Conservation (phyloP, 2,329 filamentous ascomycete species). For the Pyrenophora graminea region DNA sequence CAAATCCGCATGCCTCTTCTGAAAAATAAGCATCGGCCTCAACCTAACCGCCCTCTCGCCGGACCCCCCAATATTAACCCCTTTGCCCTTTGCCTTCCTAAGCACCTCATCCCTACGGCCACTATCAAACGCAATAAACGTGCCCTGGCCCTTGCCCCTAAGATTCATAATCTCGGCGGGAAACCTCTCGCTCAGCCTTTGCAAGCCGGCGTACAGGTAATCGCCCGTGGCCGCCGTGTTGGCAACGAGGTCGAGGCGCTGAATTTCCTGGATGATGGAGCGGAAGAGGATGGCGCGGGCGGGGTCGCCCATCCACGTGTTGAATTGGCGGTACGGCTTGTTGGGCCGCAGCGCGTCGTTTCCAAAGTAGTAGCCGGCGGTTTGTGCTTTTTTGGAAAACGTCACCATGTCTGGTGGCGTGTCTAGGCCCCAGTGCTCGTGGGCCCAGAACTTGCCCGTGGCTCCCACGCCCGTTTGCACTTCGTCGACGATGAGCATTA, state of each 20-base stretch:
- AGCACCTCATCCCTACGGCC: slow-evolving; percentile 80
- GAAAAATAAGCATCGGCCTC: slow-evolving; percentile 89
- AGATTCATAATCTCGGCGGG: slow-evolving; percentile 81
- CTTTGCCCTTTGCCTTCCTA: slow-evolving; percentile 74
- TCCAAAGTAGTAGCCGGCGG: slow-evolving; percentile 89
- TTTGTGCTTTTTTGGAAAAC: slow-evolving; percentile 94
- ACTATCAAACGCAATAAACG: slow-evolving; percentile 90
- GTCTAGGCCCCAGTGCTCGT: slow-evolving; percentile 87
- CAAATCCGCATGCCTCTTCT: slow-evolving; percentile 87
- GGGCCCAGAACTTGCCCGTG: slow-evolving; percentile 94
- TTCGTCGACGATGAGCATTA: slow-evolving; percentile 90
- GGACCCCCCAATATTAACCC: slow-evolving; percentile 85
- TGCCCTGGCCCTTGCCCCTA: slow-evolving; percentile 83
- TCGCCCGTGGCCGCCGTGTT: slow-evolving; percentile 77
- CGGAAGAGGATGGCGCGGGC: slow-evolving; percentile 83
- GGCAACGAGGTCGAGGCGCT: slow-evolving; percentile 74
- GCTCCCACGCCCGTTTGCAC: slow-evolving; percentile 92
- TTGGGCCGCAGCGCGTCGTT: slow-evolving; percentile 81
- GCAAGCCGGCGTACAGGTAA: slow-evolving; percentile 74
- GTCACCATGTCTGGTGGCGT: slow-evolving; percentile 90
- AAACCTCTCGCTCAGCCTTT: slow-evolving; percentile 69
- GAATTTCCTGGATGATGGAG: slow-evolving; percentile 80
- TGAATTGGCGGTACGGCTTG: slow-evolving; percentile 94
- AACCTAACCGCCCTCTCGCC: slow-evolving; percentile 76
- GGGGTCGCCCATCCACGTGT: slow-evolving; percentile 97